Evolutionary conservation across 1,284 basidiomycete species (phyloP).

Genomic region (Rhodotorula sp.): DNA sequence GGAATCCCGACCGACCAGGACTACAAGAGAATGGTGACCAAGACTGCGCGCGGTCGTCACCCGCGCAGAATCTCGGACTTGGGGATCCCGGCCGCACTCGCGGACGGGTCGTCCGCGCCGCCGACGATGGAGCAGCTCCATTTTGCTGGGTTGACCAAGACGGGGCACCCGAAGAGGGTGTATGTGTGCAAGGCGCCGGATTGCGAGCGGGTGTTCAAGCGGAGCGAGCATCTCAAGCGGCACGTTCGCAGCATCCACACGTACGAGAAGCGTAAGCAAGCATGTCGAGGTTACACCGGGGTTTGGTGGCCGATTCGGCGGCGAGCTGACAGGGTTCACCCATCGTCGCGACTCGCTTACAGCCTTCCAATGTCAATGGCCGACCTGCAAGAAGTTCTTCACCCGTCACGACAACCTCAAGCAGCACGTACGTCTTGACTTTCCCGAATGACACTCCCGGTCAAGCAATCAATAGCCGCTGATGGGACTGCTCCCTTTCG

Average conservation of each 20-base stretch:
- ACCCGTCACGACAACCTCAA: conserved; percentile 76
- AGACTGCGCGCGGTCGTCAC: conserved; percentile 43
- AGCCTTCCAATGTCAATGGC: conserved; percentile 74
- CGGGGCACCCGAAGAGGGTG: conserved; percentile 43
- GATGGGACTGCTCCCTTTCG: too few relatives aligned
- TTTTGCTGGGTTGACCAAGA: conserved; percentile 35
- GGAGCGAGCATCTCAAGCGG: conserved; percentile 73
- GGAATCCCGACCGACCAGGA: conserved; percentile 17
- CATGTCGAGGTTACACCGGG: too few relatives aligned
- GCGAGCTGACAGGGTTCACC: neutral
- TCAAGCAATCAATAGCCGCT: too few relatives aligned
- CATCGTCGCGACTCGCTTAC: conserved; percentile 21
- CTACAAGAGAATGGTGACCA: conserved; percentile 39
- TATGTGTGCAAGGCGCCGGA: conserved; percentile 44
- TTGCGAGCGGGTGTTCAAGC: conserved; percentile 65
- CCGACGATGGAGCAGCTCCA: conserved; percentile 32
- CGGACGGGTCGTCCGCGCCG: conserved; percentile 23
- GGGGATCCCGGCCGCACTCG: conserved; percentile 21
- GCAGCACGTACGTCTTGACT: conserved; percentile 38
- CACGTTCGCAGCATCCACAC: conserved; percentile 76
- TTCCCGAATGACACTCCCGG: too few relatives aligned
- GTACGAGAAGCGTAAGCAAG: conserved; percentile 66
- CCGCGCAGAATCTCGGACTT: conserved; percentile 37
- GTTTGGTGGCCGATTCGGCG: too few relatives aligned
- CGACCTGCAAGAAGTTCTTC: conserved; percentile 75